Percentiles rank a stretch among this genome's conserved stretches.
These are phyloP conservation scores for Terana coerulea DNA, from an alignment of 768 basidiomycete species.

Conservation along the genomic window DNA sequence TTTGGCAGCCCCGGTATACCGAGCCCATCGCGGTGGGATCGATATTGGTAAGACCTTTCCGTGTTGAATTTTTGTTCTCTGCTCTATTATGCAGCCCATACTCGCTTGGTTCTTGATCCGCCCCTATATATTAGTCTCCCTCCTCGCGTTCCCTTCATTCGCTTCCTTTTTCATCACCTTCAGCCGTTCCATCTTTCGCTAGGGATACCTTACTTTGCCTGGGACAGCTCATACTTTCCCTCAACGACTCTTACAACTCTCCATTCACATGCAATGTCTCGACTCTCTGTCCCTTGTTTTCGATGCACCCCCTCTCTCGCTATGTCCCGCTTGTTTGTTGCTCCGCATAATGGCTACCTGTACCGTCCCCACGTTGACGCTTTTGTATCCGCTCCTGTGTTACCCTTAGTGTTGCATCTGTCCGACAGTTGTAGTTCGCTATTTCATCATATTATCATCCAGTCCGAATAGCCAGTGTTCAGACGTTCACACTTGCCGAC, in stretches of 20 bases:
- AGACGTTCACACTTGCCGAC: too few species aligned
- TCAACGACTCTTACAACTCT: too few species aligned
- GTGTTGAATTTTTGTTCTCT: neutral
- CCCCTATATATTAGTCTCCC: too few species aligned
- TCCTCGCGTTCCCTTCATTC: too few species aligned
- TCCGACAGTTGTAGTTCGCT: neutral
- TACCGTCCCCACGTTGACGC: neutral
- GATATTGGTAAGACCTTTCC: slow-evolving; percentile 20
- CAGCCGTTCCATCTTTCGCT: too few species aligned
- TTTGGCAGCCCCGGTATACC: slow-evolving; percentile 71
- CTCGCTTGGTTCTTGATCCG: neutral
- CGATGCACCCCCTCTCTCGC: slow-evolving; percentile 7
- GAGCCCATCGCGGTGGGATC: slow-evolving; percentile 51
- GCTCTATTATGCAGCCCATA: neutral
- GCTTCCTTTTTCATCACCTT: too few species aligned
- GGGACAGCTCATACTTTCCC: too few species aligned
- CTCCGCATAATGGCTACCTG: slow-evolving; percentile 9
- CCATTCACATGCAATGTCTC: too few species aligned
- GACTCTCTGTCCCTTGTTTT: neutral
- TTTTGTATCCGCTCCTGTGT: neutral
- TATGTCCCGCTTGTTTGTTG: slow-evolving; percentile 13
- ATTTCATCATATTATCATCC: too few species aligned
- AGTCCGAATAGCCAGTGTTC: too few species aligned
- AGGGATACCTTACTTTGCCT: too few species aligned
- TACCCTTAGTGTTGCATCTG: neutral